Base-by-base conservation (phyloP, 2,329 filamentous ascomycete genomes). In the Ascomycota sp. region DNA sequence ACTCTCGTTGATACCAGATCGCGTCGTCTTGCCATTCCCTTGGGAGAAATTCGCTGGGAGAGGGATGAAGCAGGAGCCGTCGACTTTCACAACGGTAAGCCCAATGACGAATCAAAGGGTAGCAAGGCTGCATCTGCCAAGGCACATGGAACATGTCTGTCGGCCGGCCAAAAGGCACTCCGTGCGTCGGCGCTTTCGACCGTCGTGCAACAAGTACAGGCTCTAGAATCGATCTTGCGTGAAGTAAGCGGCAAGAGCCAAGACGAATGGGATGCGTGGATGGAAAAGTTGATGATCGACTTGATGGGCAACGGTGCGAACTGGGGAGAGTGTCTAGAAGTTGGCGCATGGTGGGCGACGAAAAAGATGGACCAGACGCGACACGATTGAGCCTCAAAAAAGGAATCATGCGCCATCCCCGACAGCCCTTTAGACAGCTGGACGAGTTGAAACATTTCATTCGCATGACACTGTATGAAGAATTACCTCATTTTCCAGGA, bases 201-300 rank as follows among this genome's bases (percentile, higher is more conserved):
- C 2, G 72, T 84, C 6, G 69, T 91, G 34, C 77, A 84, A 49
- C 68, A 82, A 63, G 80, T 92, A 35, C 80, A 89, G 49, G 76
- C 76, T 40, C 58, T 93, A 45, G 84, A 93, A 53, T 80, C 81
- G 6, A 57, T 89, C 37, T 58, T 93, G 43, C 70, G 78, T 44
- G 78, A 92, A 45, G 71, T 72, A 31, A 91, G 78, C 47, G 78
- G 76, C 10, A 92, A 92, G 61, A 81, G 76, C 45, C 72, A 79
- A 47, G 82, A 92, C 43, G 84, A 93, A 56, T 93, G 83, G 83
- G 79, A 91, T 51, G 63, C 72, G 30, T 93, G 84, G 84, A 72
- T 79, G 56, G 72, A 75, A 29, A 80, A 76, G 53, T 80, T 92
- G 76, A 86, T 82, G 66, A 68, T 70, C 32, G 77, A 89, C 52